Evolutionary conservation across 2,329 filamentous ascomycete genomes (phyloP).

Genomic region (Paraphoma sp.): DNA sequence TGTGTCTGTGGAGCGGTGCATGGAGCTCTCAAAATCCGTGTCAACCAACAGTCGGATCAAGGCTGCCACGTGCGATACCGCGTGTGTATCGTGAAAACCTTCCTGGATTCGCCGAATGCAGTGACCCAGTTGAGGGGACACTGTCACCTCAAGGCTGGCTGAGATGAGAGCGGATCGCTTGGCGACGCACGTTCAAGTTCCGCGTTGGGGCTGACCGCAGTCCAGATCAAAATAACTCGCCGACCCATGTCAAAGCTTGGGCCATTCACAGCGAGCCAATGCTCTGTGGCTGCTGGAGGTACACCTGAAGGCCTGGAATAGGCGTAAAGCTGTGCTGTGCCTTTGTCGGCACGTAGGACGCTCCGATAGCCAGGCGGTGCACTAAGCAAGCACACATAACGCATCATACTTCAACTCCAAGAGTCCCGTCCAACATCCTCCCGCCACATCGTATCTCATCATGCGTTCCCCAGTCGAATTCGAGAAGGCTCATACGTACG

Average conservation of each 20-base stretch:
- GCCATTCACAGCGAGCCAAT: slow-evolving; percentile 9
- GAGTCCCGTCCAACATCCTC: slow-evolving; percentile 5
- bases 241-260: slow-evolving; percentile 4
- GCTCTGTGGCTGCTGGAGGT: slow-evolving; percentile 10
- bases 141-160: slow-evolving; percentile 14
- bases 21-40: neutral
- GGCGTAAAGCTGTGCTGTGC: slow-evolving; percentile 6
- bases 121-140: slow-evolving; percentile 5
- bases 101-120: slow-evolving; percentile 2
- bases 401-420: slow-evolving; percentile 19
- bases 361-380: slow-evolving; percentile 22
- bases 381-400: slow-evolving; percentile 16
- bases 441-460: slow-evolving; percentile 1
- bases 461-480: slow-evolving; percentile 34
- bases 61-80: neutral
- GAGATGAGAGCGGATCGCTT: slow-evolving; percentile 18
- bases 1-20: neutral
- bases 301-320: slow-evolving; percentile 10
- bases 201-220: slow-evolving; percentile 19
- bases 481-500: slow-evolving; percentile 28
- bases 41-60: neutral
- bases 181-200: slow-evolving; percentile 14
- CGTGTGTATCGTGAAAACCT: slow-evolving; percentile 2
- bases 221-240: slow-evolving; percentile 23
- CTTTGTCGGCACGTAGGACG: slow-evolving; percentile 18